A percentile compares a stretch with the other conserved stretches of the same genome.
phyloP scores from a whole-genome alignment of 345 rosid species.

The Citrus mangshanensis region DNA sequence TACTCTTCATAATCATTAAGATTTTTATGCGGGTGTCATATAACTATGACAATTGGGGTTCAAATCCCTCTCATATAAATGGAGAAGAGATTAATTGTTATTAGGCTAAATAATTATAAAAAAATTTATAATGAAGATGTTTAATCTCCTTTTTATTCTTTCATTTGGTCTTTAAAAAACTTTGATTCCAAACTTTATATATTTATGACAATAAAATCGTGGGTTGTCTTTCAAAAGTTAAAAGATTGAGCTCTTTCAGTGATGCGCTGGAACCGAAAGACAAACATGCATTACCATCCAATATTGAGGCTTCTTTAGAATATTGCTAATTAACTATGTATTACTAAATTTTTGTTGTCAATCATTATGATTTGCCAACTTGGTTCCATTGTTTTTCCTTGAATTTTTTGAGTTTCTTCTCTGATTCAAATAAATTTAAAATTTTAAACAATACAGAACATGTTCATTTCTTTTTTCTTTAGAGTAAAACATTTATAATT shows the following conservation, averaged over 20 bases:
- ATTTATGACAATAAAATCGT: not conserved
- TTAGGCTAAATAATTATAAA: too few species aligned
- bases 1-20: too few species aligned
- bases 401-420: not conserved
- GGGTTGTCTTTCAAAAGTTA: not conserved
- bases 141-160: not conserved
- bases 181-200: constrained; percentile 7
- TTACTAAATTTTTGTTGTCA: not conserved
- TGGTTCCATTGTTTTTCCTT: not conserved
- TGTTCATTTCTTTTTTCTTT: too few species aligned
- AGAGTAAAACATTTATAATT: too few species aligned
- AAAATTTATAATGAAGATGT: too few species aligned
- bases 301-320: constrained; percentile 2
- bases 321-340: not conserved
- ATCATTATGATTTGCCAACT: not conserved
- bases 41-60: too few species aligned
- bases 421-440: not conserved
- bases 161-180: not conserved
- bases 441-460: too few species aligned
- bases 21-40: too few species aligned
- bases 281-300: constrained; percentile 6
- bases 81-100: too few species aligned
- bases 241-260: constrained; percentile 14
- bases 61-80: too few species aligned
- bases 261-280: not conserved